A percentile compares a stretch with the other conserved stretches of the same genome.
Conservation (phyloP, 495 filamentous ascomycete genomes). For the Aspergillus diversus region DNA sequence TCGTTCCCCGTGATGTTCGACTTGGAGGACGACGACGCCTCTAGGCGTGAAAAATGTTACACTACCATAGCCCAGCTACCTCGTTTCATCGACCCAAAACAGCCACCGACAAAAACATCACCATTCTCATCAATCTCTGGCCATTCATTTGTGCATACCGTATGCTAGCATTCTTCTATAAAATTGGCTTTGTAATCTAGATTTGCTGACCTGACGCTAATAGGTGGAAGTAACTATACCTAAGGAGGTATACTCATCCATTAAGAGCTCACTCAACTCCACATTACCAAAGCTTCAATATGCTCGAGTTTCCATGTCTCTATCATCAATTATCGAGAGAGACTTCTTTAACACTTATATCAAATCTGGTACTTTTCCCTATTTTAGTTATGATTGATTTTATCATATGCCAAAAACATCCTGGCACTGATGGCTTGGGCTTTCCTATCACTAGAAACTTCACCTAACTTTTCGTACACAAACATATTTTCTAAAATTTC, state of each 20-base stretch:
- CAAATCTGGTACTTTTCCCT: constrained; percentile 66
- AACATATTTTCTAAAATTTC: neutral
- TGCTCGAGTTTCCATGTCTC: constrained; percentile 72
- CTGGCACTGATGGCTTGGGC: neutral
- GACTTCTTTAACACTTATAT: constrained; percentile 88
- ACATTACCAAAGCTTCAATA: constrained; percentile 55
- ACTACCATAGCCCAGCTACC: constrained; percentile 68
- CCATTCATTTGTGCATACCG: constrained; percentile 79
- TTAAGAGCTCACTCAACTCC: constrained; percentile 56
- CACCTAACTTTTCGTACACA: neutral
- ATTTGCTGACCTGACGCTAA: constrained; percentile 15
- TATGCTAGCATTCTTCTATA: constrained; percentile 35
- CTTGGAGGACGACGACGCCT: constrained; percentile 54
- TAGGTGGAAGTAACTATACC: constrained; percentile 80
- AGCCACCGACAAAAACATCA: constrained; percentile 70
- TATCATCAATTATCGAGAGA: constrained; percentile 69
- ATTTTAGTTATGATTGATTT: neutral
- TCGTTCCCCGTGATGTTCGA: constrained; percentile 54
- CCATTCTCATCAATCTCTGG: constrained; percentile 70
- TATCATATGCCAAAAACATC: neutral
- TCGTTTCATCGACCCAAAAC: constrained; percentile 66
- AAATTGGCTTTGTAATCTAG: neutral
- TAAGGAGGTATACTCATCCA: constrained; percentile 60
- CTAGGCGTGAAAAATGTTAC: constrained; percentile 71
- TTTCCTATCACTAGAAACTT: neutral